A percentile compares a stretch with the other conserved stretches of the same genome.
These are phyloP conservation scores for Hygrophorus russula DNA, from an alignment of 768 basidiomycete genomes.

Conservation along the genomic window DNA sequence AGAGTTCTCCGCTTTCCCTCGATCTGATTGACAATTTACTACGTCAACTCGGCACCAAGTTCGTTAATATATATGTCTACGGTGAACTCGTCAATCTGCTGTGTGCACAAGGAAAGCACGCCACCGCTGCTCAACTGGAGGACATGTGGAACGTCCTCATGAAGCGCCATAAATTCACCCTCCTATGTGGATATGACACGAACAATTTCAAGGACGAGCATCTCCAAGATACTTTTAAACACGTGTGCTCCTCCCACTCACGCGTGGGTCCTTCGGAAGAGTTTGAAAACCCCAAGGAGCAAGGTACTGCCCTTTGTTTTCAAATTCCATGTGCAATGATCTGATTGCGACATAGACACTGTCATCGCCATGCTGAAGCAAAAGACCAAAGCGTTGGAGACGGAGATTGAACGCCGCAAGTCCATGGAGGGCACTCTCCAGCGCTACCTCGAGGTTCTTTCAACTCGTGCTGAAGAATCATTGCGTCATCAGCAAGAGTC, in stretches of 20 bases:
- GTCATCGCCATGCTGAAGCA: conserved; percentile 5
- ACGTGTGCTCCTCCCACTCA: conserved; percentile 4
- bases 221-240: neutral
- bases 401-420: conserved; percentile 4
- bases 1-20: neutral
- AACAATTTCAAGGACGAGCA: conserved; percentile 2
- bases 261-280: conserved; percentile 3
- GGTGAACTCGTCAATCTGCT: conserved; percentile 6
- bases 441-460: conserved; percentile 4
- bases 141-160: conserved; percentile 3
- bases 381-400: conserved; percentile 1
- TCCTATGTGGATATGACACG: conserved; percentile 5
- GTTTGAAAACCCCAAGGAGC: neutral
- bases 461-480: conserved; percentile 4
- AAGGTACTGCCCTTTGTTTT: neutral
- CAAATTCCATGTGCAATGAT: neutral
- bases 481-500: conserved; percentile 4
- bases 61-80: conserved; percentile 1
- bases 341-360: neutral
- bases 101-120: conserved; percentile 1
- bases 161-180: conserved; percentile 2
- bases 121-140: conserved; percentile 1
- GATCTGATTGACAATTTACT: neutral
- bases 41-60: neutral
- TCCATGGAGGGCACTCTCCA: conserved; percentile 1